Base-by-base conservation (phyloP, 2,329 filamentous ascomycete genomes). In the Aspergillus caelatus region DNA sequence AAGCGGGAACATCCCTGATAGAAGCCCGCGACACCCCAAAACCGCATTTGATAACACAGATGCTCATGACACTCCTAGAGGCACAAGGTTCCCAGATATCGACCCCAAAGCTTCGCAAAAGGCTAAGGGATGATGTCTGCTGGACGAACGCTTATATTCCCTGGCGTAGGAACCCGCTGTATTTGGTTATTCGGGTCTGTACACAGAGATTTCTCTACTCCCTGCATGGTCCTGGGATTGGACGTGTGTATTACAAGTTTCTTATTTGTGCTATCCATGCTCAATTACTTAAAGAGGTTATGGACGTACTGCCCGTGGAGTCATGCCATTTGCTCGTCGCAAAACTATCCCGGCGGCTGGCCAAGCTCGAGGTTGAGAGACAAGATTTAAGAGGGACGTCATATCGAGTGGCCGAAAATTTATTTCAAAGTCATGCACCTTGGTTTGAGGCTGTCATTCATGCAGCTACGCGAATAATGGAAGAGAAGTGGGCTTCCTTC, bases 141-240 rank as follows among this genome's bases (percentile, higher is more conserved):
- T 62, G 60, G 60, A 21, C n/a, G 16, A 19, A 58, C 4, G 55
- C 54, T 12, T 30, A 58, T 9, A 23, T 62, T 12, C 60, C 60
- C 1, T 62, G 60, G 60, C 43, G 54, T 4, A 21, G 60, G 16
- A 52, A 16, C 36, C 60, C 60, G 12, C n/a, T 58, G 6, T 62
- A 43, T 12, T 32, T 62, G 12, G 60, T 62, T 16, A n/a, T 62
- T 7, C 60, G 54, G 1, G 60, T 62, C 26, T 57, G 53, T 36
- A 23, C 53, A 16, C 43, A 59, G 16, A n/a, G 43, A 16, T 16
- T 59, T 32, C 57, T 59, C 12, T 52, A 50, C 11, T 14, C 16
- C 7, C 14, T 16, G 0, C 9, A 21, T 16, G 30, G 43, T 4
- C 30, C 41, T 4, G 43, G 41, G 10, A 28, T 23, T 16, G 57